Evolutionary conservation across 1,139 yeast species (phyloP), one percentile per base, ranked within the genome.

Genomic region (Geotrichum aggregatum): DNA sequence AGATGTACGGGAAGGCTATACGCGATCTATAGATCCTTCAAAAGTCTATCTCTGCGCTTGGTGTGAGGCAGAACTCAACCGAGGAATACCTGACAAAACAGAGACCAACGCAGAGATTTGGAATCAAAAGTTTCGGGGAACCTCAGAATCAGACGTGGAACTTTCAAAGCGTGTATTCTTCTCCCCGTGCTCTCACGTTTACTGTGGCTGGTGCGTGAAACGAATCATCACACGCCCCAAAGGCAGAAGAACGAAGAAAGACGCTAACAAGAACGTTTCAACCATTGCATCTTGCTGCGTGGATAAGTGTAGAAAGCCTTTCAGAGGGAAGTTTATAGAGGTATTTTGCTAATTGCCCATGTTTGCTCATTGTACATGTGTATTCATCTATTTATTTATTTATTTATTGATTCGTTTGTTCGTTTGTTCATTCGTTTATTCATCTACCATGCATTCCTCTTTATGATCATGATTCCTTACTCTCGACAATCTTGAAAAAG

Each of bases 121-220:
- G 13, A 72, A 60, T 24, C 60, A 59, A 16, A 36, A 59, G 61
- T 19, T 48, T 69, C 11, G 70, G 62, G 39, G 69, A 34, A 70
- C 83, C 13, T 76, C 84, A 0, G 75, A 72, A 7, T 73, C 73
- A 1, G 95, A 87, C 61, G 65, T 71, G 33, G 83, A 78, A 50
- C 70, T 87, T 33, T 83, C 92, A 1, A 81, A 76, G 62, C 75
- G 92, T 56, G 78, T 85, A 3, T 88, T 84, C 64, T 76, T 78
- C 28, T 77, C 91, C 0, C 63, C 65, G 11, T 89, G 97, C 71
- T 96, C 96, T 0, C 97, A 89, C 70, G 77, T 83, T 0, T 89
- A 79, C 65, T 89, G 97, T 67, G 96, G 96, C 1, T 70, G 92
- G 50, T 89, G 96, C 70, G 86, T 84, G 18, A 79, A 78, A 60